Evolutionary conservation across 1,139 yeast genomes (phyloP), one percentile per base, ranked within the genome.

Genomic region (Debaryomycetaceae sp.): DNA sequence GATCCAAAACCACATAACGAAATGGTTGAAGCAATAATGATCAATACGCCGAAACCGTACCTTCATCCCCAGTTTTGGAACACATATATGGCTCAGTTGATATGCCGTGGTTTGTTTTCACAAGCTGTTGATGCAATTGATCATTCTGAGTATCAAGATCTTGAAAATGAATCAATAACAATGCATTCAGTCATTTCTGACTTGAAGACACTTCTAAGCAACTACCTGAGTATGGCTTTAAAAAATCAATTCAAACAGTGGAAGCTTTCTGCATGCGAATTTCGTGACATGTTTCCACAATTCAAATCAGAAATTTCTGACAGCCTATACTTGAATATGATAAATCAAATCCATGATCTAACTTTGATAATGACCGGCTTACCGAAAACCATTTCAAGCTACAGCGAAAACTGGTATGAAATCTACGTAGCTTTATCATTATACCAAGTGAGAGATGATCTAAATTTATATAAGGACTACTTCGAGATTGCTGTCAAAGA

Each of bases 341-440:
- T 70, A 5, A 58, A 65, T 37, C 80, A 75, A 51, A 60, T 80
- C 13, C 63, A 64, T 45, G 79, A 76, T 42, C 53, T 80, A 34
- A 53, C 77, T 2, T 62, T 71, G 36, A 67, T 77, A 5, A 55
- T 78, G 44, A 71, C 82, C 1, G 91, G 91, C 1, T 72, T 78
- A 42, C 74, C 78, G 9, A 70, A 72, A 38, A 66, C 81, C 0
- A 81, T 83, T 24, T 58, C 78, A 2, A 66, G 65, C 13, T 68
- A 63, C 45, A 72, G 85, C 34, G 66, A 68, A 6, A 66, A 78
- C 1, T 88, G 96, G 96, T 86, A 82, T 59, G 96, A 87, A 56
- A 73, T 83, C 17, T 72, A 81, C 40, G 71, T 80, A 40, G 85
- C 87, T 1, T 73, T 85, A 37, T 68, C 82, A 24, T 68, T 82